Conservation (phyloP, 805 yeast species). For the Saturnispora dispora region DNA sequence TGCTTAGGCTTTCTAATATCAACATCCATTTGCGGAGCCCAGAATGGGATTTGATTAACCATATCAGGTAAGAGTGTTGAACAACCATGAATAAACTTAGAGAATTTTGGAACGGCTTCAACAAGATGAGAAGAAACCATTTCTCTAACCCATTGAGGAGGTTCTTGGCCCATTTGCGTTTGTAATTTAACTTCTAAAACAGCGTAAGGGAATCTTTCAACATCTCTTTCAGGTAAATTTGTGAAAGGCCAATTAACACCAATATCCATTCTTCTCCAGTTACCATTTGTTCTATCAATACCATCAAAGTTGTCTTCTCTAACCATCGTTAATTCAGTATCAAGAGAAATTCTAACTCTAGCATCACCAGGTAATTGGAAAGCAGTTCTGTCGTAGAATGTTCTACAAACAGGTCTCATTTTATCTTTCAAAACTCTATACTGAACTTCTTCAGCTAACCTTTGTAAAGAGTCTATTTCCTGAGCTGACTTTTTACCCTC, state of each 20-base stretch:
- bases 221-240: slow-evolving; percentile 76
- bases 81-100: slow-evolving; percentile 94
- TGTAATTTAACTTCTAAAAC: slow-evolving; percentile 95
- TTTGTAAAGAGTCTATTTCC: slow-evolving; percentile 88
- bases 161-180: slow-evolving; percentile 97
- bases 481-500: slow-evolving; percentile 82
- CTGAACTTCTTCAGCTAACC: slow-evolving; percentile 88
- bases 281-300: slow-evolving; percentile 74
- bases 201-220: slow-evolving; percentile 94
- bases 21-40: slow-evolving; percentile 95
- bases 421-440: slow-evolving; percentile 77
- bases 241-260: slow-evolving; percentile 95
- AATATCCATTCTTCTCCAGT: slow-evolving; percentile 98
- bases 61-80: slow-evolving; percentile 83
- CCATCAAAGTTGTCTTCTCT: slow-evolving; percentile 98
- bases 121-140: slow-evolving; percentile 86
- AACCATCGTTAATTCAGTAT: slow-evolving; percentile 94
- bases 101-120: slow-evolving; percentile 96
- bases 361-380: slow-evolving; percentile 99
- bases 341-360: slow-evolving; percentile 94
- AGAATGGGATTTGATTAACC: slow-evolving; percentile 82
- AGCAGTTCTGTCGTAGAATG: slow-evolving; percentile 96
- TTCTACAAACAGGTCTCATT: slow-evolving; percentile 88
- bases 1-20: slow-evolving; percentile 85
- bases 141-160: slow-evolving; percentile 95